Evolutionary conservation across 768 basidiomycete species (phyloP), one percentile per base, ranked within the genome.

Genomic region (Albatrellus ellisii): DNA sequence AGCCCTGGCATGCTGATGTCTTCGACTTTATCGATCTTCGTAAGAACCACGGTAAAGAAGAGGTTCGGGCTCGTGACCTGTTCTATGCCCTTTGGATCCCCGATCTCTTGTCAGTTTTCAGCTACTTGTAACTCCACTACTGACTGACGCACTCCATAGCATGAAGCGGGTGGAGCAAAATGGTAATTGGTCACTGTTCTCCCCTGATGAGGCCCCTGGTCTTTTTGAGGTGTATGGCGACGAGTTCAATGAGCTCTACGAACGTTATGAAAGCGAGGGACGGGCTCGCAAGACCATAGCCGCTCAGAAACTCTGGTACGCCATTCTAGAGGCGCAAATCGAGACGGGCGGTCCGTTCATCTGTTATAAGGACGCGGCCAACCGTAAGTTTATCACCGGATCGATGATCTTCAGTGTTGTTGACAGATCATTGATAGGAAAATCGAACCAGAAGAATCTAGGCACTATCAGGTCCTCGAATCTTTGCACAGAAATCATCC

Each of bases 401-500:
- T 6, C 35, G 17, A 12, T 9, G 4, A 26, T n/a, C 25, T 27
- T 40, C n/a, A n/a, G n/a, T n/a, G n/a, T n/a, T 24, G 22, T 42
- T 41, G 34, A 29, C 45, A n/a, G 7, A 27, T 34, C 24, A 12
- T 28, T 29, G 37, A 1, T 53, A 92, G 87, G 72, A 52, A 99
- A 99, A 66, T 97, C 92, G 11, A 99, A 99, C 66, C 95, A 99
- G 62, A 79, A 90, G 66, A 95, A 99, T 64, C 72, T 99, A 21
- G 95, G 95, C 24, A 94, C 89, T 6, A 98, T 99, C 79, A 98
- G 95, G 68, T 97, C 91, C 1, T 97, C 94, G 39, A 99, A 99
- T 59, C 69, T 99, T 36, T 99, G 95, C 69, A 98, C 94, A 4
- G 95, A 98, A 61, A 98, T 99, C 59, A 85, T 99, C 60, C 87